Percentiles rank a stretch among this genome's conserved stretches.
These are phyloP conservation scores for Colletotrichum acutatum DNA, from an alignment of 2,329 filamentous ascomycete genomes.

Conservation along the genomic window DNA sequence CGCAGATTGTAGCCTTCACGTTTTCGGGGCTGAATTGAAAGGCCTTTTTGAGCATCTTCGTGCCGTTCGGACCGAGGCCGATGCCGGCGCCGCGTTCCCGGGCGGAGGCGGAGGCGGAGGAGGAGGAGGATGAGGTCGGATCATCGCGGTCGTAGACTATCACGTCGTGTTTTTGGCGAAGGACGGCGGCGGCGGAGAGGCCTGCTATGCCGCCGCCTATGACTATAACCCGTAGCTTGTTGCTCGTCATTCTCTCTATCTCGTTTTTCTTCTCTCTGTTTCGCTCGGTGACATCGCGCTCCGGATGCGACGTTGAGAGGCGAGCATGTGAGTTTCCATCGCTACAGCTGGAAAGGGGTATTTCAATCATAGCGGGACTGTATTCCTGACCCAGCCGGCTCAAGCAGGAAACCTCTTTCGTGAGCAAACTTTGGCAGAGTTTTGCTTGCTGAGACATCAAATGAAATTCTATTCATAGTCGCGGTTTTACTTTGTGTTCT, in stretches of 20 bases:
- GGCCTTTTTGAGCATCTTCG: constrained; percentile 27
- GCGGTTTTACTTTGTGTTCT: neutral
- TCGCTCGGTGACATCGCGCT: too few relatives aligned
- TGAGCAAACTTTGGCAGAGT: neutral
- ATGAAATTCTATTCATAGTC: constrained; percentile 26
- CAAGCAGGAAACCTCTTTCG: too few relatives aligned
- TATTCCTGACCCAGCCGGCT: neutral
- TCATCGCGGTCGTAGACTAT: constrained; percentile 21
- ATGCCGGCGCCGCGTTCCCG: constrained; percentile 26
- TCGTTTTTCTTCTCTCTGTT: neutral
- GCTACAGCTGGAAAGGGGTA: too few relatives aligned
- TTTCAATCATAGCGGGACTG: too few relatives aligned
- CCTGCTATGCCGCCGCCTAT: constrained; percentile 29
- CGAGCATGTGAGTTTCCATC: too few relatives aligned
- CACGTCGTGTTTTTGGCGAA: constrained; percentile 25
- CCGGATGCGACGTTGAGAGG: too few relatives aligned
- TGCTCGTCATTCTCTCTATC: neutral
- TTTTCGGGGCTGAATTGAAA: constrained; percentile 7
- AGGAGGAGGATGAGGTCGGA: too few relatives aligned
- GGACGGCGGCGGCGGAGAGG: constrained; percentile 24
- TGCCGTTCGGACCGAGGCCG: constrained; percentile 29
- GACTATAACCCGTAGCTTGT: constrained; percentile 20
- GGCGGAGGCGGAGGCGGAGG: neutral
- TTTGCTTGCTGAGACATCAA: constrained; percentile 18
- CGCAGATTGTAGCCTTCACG: constrained; percentile 19